These are phyloP conservation scores for Cystobasidium tubakii DNA, from an alignment of 768 basidiomycete species.

Conservation along the genomic window DNA sequence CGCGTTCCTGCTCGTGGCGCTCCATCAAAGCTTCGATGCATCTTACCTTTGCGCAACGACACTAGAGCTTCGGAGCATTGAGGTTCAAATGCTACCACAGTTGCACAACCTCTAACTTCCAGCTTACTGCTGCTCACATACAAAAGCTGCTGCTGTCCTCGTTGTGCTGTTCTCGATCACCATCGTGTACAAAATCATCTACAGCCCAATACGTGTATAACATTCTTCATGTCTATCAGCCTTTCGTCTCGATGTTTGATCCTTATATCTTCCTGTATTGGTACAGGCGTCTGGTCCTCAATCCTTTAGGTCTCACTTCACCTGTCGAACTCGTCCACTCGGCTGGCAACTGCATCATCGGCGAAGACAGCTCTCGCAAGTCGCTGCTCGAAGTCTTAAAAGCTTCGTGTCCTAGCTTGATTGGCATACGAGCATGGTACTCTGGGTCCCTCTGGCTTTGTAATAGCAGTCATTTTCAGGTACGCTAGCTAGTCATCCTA, in stretches of 20 bases:
- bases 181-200: too few species aligned
- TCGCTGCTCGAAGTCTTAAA: slow-evolving; percentile 16
- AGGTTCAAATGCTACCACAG: too few species aligned
- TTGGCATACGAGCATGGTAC: slow-evolving; percentile 31
- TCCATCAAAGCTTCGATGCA: background rate
- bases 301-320: slow-evolving; percentile 15
- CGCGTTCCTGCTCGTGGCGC: background rate
- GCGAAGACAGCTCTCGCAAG: slow-evolving; percentile 2
- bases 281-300: slow-evolving; percentile 28
- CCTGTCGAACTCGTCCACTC: slow-evolving; percentile 24
- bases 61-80: background rate
- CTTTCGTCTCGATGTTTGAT: slow-evolving; percentile 10
- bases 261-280: slow-evolving; percentile 9
- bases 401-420: slow-evolving; percentile 8
- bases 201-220: too few species aligned
- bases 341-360: slow-evolving; percentile 24
- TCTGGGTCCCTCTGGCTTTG: slow-evolving; percentile 24
- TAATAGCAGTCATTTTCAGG: slow-evolving; percentile 30
- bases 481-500: background rate
- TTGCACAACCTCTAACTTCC: too few species aligned
- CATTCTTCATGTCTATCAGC: too few species aligned
- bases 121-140: too few species aligned
- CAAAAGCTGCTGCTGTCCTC: too few species aligned
- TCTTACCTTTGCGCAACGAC: background rate
- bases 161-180: too few species aligned